Evolutionary conservation across 352 stramenopile species (phyloP).

Genomic region (Saprolegnia parasitica): DNA sequence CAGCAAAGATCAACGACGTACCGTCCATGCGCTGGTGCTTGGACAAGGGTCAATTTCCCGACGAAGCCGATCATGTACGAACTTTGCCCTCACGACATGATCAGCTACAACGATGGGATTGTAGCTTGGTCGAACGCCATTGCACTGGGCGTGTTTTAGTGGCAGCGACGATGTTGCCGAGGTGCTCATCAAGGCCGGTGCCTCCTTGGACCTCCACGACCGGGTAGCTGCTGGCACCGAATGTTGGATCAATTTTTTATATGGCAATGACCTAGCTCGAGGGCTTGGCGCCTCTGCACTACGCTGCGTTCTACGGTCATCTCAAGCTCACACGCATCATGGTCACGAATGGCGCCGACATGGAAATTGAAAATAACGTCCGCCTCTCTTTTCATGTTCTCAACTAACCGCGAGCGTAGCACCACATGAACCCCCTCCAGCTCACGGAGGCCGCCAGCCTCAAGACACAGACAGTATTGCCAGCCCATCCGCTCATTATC

Average conservation of each 20-base stretch:
- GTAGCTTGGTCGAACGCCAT: slow-evolving; percentile 50
- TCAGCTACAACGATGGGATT: neutral
- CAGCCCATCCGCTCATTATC: slow-evolving; percentile 81
- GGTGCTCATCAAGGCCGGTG: slow-evolving; percentile 59
- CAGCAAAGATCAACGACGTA: slow-evolving; percentile 42
- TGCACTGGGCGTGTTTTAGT: slow-evolving; percentile 60
- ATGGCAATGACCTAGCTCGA: slow-evolving; percentile 41
- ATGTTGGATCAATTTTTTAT: neutral
- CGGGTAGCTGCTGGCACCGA: neutral
- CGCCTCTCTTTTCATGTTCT: neutral
- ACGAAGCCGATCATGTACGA: slow-evolving; percentile 45
- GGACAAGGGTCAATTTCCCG: slow-evolving; percentile 49
- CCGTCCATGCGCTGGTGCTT: slow-evolving; percentile 55
- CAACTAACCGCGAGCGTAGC: slow-evolving; percentile 12
- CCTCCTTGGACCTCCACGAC: slow-evolving; percentile 50
- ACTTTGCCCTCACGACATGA: no score
- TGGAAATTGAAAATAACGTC: slow-evolving; percentile 33
- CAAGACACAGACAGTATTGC: slow-evolving; percentile 65
- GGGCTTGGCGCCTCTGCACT: slow-evolving; percentile 58
- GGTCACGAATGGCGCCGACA: slow-evolving; percentile 48
- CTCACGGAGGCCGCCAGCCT: slow-evolving; percentile 71
- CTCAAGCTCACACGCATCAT: slow-evolving; percentile 62
- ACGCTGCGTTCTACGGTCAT: slow-evolving; percentile 69
- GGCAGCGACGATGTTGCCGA: slow-evolving; percentile 55
- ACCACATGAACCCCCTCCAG: slow-evolving; percentile 66